Evolutionary conservation across 345 rosid species (phyloP).

Genomic region (Gossypium ekmanianum): DNA sequence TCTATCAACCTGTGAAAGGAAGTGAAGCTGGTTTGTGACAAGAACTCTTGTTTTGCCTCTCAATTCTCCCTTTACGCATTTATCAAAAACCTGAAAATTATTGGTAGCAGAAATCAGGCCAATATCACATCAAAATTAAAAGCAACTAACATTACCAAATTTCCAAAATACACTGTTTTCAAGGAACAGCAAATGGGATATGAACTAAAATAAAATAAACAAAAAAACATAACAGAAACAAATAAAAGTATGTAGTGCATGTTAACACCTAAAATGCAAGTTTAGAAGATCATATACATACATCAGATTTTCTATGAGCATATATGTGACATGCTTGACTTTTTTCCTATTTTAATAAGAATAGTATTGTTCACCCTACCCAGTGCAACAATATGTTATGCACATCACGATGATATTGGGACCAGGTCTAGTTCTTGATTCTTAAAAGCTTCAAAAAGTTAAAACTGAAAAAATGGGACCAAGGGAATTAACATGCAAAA

Average conservation of each 20-base stretch:
- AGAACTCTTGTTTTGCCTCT: constrained; percentile 85
- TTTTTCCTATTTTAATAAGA: neutral
- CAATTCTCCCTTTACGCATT: constrained; percentile 83
- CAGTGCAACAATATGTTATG: neutral
- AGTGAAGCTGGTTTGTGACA: constrained; percentile 98
- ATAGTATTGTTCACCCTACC: neutral
- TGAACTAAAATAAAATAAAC: neutral
- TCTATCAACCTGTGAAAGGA: constrained; percentile 93
- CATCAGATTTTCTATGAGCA: neutral
- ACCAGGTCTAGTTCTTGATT: neutral
- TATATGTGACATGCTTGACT: neutral
- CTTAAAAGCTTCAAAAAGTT: neutral
- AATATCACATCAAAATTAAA: constrained; percentile 1
- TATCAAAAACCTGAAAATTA: constrained; percentile 78
- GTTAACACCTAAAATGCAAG: neutral
- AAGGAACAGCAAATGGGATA: neutral
- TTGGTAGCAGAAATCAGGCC: constrained; percentile 8
- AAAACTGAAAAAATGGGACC: neutral
- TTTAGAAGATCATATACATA: neutral
- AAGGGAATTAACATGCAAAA: neutral
- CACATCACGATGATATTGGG: neutral
- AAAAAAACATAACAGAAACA: neutral
- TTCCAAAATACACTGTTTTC: neutral
- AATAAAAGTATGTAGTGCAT: neutral
- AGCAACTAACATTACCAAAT: constrained; percentile 7